phyloP scores from a whole-genome alignment of 805 yeast species.

The Teunomyces gatunensis region DNA sequence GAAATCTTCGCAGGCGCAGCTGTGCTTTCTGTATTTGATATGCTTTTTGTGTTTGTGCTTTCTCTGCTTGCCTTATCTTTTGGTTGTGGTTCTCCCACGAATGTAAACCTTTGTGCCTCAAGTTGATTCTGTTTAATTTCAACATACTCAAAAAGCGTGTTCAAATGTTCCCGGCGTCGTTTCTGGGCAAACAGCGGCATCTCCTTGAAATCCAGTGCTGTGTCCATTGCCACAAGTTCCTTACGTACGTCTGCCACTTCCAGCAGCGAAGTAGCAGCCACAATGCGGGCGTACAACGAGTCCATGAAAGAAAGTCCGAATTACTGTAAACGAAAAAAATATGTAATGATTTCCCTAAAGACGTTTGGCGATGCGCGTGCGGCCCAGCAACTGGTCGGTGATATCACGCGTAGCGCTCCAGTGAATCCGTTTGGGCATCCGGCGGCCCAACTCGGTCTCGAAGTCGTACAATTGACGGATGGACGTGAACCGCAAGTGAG shows the following conservation, averaged over 20 bases:
- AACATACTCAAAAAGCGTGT: slow-evolving; percentile 17
- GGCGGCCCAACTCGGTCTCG: slow-evolving; percentile 75
- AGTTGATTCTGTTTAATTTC: slow-evolving; percentile 16
- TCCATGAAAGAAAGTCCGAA: background rate
- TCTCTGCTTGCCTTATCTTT: too few species aligned
- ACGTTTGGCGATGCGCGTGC: slow-evolving; percentile 26
- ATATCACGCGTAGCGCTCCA: slow-evolving; percentile 77
- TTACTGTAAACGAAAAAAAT: background rate
- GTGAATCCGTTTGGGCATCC: slow-evolving; percentile 87
- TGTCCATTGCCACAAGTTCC: slow-evolving; percentile 10
- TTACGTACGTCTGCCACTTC: slow-evolving; percentile 4
- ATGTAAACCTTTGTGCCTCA: slow-evolving; percentile 19
- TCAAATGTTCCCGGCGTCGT: slow-evolving; percentile 16
- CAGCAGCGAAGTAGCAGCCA: background rate
- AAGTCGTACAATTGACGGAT: slow-evolving; percentile 76
- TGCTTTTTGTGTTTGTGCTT: too few species aligned
- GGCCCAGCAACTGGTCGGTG: slow-evolving; percentile 82
- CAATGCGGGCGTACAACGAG: background rate
- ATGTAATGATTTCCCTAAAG: background rate
- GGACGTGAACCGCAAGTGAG: slow-evolving; percentile 72
- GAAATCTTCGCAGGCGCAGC: too few species aligned
- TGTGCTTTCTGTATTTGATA: too few species aligned
- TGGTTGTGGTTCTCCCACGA: slow-evolving; percentile 18
- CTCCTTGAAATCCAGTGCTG: background rate
- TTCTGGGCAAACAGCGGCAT: slow-evolving; percentile 20